Evolutionary conservation across 1,284 basidiomycete species (phyloP), one percentile per base, ranked within the genome.

Genomic region (Papiliotrema fonsecae): DNA sequence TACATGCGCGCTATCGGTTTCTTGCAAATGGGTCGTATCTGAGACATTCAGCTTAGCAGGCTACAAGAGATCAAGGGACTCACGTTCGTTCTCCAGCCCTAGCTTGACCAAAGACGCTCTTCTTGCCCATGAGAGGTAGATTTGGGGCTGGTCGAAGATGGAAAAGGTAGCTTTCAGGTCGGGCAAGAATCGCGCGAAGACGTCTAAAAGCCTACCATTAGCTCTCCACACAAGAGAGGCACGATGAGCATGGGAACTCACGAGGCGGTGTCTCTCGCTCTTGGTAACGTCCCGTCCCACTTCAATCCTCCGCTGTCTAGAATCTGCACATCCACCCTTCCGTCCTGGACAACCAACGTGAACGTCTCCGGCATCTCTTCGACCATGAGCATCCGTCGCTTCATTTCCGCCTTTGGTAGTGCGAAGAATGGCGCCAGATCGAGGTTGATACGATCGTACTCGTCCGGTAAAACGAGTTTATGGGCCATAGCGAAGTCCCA

Each of bases 341-440:
- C 69, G 22, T 64, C 42, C 39, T 59, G 27, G 6, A 75, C 52
- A 0, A 62, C 57, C 34, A 75, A 40, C 18, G 61, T 67, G 44
- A 73, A 73, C 22, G 68, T 69, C 54, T 70, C 68, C 19, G 52
- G 48, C 61, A 69, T 60, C 18, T 60, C 50, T 49, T 69, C 61
- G 13, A 70, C 69, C 75, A 86, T 78, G 13, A 74, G 61, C 9
- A 86, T 81, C 35, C 89, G 74, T 52, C 79, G 74, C 53, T 83
- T 77, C 54, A 96, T 66, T 65, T 92, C 88, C 42, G 75, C 75
- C 0, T 85, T 84, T 3, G 81, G 77, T 27, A 96, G 62, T 1
- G 77, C 73, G 79, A 85, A 86, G 67, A 92, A 96, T 2, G 89
- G 89, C 19, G 78, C 80, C 45, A 97, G 73, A 67, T 96, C 91